Base-by-base conservation (phyloP, 257 asterid genomes). In the Rhazya stricta region DNA sequence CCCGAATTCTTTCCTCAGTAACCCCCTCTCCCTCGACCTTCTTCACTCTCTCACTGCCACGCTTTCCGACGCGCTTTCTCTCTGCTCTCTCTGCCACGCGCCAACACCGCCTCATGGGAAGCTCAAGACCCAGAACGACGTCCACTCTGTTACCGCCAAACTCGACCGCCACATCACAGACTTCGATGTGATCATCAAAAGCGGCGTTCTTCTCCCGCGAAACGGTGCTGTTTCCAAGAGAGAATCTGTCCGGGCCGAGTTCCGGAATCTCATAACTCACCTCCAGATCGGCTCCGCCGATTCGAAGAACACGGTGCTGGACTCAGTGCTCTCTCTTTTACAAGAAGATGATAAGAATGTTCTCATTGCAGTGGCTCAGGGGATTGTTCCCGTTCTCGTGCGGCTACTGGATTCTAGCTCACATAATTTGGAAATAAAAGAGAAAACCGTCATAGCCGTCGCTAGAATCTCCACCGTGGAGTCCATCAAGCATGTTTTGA, bases 221-320 rank as follows among this genome's bases (percentile, higher is more conserved):
- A 79, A 60, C 80, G 79, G 70, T 48, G 76, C 79, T 37, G 83
- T 67, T 62, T 78, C 87, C 3, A 81, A 78, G 51, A 82, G 89
- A 32, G 97, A 89, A 56, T 83, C 89, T 11, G 84, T 85, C 65
- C 83, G 96, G 73, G 85, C 83, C 29, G 99, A 92, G 86, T 81
- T 92, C 29, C 85, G 92, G 39, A 84, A 82, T 58, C 72, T 94
- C 75, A 80, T 89, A 32, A 90, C 99, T 76, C 86, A 96, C 51
- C 78, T 94, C 30, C 99, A 94, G 91, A 92, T 94, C 84, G 99
- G 99, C 81, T 88, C 97, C 0, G 74, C 86, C 65, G 95, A 88
- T 71, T 88, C 97, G 29, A 94, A 88, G 75, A 90, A 84, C 91
- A 76, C 81, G 1, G 91, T 83, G 23, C 87, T 94, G 12, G 99